These are phyloP conservation scores for Chlamydomonas sp. DNA, from an alignment of 139 green algal species.

Conservation along the genomic window DNA sequence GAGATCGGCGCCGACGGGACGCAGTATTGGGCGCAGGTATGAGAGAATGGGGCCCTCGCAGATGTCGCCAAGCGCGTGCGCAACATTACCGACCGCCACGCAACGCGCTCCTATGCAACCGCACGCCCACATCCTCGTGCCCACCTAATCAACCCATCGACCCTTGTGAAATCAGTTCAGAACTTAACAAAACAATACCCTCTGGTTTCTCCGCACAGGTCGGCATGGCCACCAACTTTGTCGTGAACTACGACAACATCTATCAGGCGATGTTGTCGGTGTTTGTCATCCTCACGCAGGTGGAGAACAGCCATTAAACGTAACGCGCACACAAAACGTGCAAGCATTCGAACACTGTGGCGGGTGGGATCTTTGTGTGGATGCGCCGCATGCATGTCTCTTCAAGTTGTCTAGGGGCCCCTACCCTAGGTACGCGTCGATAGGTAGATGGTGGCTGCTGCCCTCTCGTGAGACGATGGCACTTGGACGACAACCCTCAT, in stretches of 20 bases:
- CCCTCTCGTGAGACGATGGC: too few relatives aligned
- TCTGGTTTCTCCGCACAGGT: slow-evolving; percentile 8
- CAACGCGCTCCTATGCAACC: not conserved
- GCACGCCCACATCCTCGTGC: not conserved
- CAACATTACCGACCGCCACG: not conserved
- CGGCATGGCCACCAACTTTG: not conserved
- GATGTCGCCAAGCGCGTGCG: not conserved
- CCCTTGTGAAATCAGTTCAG: too few relatives aligned
- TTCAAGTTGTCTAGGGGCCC: too few relatives aligned
- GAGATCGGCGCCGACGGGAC: not conserved
- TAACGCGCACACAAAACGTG: too few relatives aligned
- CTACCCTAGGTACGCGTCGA: too few relatives aligned
- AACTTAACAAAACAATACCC: too few relatives aligned
- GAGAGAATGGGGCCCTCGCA: not conserved
- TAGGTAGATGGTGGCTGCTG: too few relatives aligned
- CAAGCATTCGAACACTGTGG: too few relatives aligned
- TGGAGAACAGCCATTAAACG: too few relatives aligned
- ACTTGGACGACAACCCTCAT: too few relatives aligned
- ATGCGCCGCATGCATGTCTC: too few relatives aligned
- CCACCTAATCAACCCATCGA: not conserved
- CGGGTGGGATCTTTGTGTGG: too few relatives aligned
- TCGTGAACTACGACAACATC: slow-evolving; percentile 12
- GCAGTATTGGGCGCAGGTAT: slow-evolving; percentile 11
- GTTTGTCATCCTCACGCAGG: slow-evolving; percentile 11
- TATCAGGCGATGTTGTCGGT: slow-evolving; percentile 3